Evolutionary conservation across 176 grass and related monocot species (phyloP).

Genomic region (Triticum aestivum): IWGSC_CS_RefSeq_v2.1 NC_057797.1:78844658-78845157

Average conservation of each 20-base stretch:
- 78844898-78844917: background rate
- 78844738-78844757: slow-evolving; percentile 45
- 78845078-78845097: slow-evolving; percentile 68
- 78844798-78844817: slow-evolving; percentile 68
- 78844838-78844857: background rate
- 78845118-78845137: slow-evolving; percentile 63
- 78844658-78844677: slow-evolving; percentile 76
- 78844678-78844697: slow-evolving; percentile 65
- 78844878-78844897: background rate
- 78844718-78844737: slow-evolving; percentile 48
- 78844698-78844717: slow-evolving; percentile 72
- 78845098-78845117: slow-evolving; percentile 79
- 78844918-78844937: slow-evolving; percentile 69
- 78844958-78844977: slow-evolving; percentile 59
- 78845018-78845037: slow-evolving; percentile 54
- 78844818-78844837: background rate
- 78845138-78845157: slow-evolving; percentile 24
- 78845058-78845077: slow-evolving; percentile 72
- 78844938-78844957: slow-evolving; percentile 83
- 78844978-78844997: slow-evolving; percentile 72
- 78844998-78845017: slow-evolving; percentile 74
- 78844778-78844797: slow-evolving; percentile 82
- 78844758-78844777: slow-evolving; percentile 54
- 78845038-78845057: slow-evolving; percentile 66
- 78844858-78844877: background rate